These are phyloP conservation scores for Pelagophyceae sp. DNA, from an alignment of 352 stramenopile genomes.

Conservation along the genomic window DNA sequence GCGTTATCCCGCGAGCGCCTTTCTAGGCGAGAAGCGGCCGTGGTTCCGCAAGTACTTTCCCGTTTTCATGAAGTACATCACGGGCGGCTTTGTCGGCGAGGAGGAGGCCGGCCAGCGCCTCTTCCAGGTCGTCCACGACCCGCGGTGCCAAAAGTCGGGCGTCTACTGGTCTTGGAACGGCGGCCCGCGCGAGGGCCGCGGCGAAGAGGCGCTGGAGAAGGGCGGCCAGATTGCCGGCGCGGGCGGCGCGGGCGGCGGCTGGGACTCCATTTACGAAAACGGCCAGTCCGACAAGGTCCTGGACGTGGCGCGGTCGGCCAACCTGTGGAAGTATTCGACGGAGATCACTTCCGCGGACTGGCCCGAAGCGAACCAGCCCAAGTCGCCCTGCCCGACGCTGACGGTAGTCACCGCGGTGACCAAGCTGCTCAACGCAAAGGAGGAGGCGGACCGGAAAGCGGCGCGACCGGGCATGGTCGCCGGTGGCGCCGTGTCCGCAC, in stretches of 20 bases:
- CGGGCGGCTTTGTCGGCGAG: constrained; percentile 58
- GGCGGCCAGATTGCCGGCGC: constrained; percentile 52
- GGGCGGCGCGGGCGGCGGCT: constrained; percentile 54
- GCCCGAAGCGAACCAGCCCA: constrained; percentile 47
- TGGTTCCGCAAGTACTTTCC: constrained; percentile 58
- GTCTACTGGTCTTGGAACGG: constrained; percentile 62
- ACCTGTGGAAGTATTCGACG: constrained; percentile 50
- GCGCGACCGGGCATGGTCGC: constrained; percentile 47
- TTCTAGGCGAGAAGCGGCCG: constrained; percentile 12
- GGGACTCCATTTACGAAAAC: constrained; percentile 65
- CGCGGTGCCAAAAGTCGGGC: constrained; percentile 54
- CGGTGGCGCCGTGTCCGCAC: too few species aligned
- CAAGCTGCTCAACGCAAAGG: constrained; percentile 48
- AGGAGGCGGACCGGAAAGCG: constrained; percentile 58
- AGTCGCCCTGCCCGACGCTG: constrained; percentile 55
- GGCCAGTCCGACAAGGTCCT: constrained; percentile 61
- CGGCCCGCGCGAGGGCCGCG: constrained; percentile 54
- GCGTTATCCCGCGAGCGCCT: too few species aligned
- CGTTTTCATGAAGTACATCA: constrained; percentile 70
- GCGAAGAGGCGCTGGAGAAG: constrained; percentile 55
- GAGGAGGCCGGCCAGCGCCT: constrained; percentile 60
- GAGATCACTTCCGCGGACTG: constrained; percentile 56
- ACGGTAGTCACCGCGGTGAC: constrained; percentile 57
- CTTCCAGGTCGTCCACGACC: constrained; percentile 61
- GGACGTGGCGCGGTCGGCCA: constrained; percentile 47